Percentiles rank a stretch among this genome's conserved stretches.
Conservation (phyloP, 1,139 yeast genomes). For the Yamadazyma dushanensis region DNA sequence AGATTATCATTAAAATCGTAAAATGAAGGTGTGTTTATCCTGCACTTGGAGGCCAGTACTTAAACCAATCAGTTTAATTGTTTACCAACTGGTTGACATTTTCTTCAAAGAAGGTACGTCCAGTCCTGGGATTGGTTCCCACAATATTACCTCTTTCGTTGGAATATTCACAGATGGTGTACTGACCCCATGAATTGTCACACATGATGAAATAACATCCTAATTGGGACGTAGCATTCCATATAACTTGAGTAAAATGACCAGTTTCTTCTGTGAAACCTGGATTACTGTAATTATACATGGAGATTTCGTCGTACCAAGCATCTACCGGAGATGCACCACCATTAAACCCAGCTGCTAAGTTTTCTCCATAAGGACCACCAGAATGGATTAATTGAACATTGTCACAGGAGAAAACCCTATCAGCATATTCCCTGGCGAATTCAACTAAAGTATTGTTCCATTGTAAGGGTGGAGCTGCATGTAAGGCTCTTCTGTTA, state of each 20-base stretch:
- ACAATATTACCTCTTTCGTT: constrained; percentile 59
- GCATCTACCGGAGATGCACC: constrained; percentile 56
- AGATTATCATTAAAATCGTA: no score
- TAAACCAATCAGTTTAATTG: no score
- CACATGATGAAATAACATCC: constrained; percentile 66
- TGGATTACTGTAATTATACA: constrained; percentile 49
- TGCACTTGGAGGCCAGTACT: no score
- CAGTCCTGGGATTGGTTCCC: constrained; percentile 28
- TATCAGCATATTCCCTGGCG: constrained; percentile 48
- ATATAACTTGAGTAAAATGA: constrained; percentile 71
- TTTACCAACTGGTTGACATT: constrained; percentile 49
- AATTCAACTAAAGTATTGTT: constrained; percentile 44
- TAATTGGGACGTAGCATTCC: constrained; percentile 55
- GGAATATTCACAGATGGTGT: constrained; percentile 68
- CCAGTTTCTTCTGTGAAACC: constrained; percentile 49
- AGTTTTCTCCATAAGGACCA: constrained; percentile 61
- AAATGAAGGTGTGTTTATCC: no score
- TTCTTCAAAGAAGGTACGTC: constrained; percentile 42
- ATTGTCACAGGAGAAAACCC: constrained; percentile 49
- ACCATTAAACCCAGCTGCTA: constrained; percentile 53
- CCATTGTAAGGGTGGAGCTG: constrained; percentile 50
- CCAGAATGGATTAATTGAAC: constrained; percentile 52
- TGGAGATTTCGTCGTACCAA: constrained; percentile 62
- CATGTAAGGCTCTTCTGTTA: constrained; percentile 53
- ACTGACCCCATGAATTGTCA: constrained; percentile 50